Conservation (phyloP, 1,284 basidiomycete species). For the Moesziomyces sp. region DNA sequence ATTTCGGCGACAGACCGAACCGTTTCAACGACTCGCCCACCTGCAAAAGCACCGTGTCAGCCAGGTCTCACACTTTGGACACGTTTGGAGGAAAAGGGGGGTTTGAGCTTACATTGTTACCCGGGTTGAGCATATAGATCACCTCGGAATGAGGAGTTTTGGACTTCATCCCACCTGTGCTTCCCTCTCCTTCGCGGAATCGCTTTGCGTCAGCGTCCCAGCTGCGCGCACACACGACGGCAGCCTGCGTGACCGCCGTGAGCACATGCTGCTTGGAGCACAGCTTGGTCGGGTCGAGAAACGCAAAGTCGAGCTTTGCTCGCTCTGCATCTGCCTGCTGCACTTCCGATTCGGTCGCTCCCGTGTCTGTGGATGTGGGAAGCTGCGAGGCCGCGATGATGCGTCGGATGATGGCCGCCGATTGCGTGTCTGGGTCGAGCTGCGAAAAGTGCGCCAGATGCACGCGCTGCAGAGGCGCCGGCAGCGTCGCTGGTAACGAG, state of each 20-base stretch:
- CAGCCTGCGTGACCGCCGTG: slow-evolving; percentile 38
- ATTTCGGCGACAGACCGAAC: slow-evolving; percentile 39
- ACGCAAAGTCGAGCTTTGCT: slow-evolving; percentile 42
- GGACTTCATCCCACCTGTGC: slow-evolving; percentile 45
- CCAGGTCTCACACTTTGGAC: too few relatives aligned
- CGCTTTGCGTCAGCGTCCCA: slow-evolving; percentile 11
- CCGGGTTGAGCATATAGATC: slow-evolving; percentile 44
- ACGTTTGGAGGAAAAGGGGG: too few relatives aligned
- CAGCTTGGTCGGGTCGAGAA: slow-evolving; percentile 47
- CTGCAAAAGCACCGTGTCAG: slow-evolving; percentile 1
- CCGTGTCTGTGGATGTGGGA: slow-evolving; percentile 2
- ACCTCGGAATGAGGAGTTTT: slow-evolving; percentile 51
- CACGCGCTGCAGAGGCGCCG: slow-evolving; percentile 23
- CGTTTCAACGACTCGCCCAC: slow-evolving; percentile 50
- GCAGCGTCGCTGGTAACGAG: slow-evolving; percentile 24
- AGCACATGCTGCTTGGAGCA: slow-evolving; percentile 40
- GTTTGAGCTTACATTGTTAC: slow-evolving; percentile 37
- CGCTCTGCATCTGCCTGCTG: slow-evolving; percentile 26
- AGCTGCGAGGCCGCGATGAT: slow-evolving; percentile 46
- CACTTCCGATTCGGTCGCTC: slow-evolving; percentile 14
- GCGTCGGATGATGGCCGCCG: slow-evolving; percentile 31
- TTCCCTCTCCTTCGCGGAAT: slow-evolving; percentile 37
- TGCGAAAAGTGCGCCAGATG: slow-evolving; percentile 45
- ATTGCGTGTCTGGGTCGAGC: slow-evolving; percentile 33
- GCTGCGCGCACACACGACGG: slow-evolving; percentile 34